Conservation (phyloP, 164 flowering plant genomes). For the Litsea cubeba region DNA sequence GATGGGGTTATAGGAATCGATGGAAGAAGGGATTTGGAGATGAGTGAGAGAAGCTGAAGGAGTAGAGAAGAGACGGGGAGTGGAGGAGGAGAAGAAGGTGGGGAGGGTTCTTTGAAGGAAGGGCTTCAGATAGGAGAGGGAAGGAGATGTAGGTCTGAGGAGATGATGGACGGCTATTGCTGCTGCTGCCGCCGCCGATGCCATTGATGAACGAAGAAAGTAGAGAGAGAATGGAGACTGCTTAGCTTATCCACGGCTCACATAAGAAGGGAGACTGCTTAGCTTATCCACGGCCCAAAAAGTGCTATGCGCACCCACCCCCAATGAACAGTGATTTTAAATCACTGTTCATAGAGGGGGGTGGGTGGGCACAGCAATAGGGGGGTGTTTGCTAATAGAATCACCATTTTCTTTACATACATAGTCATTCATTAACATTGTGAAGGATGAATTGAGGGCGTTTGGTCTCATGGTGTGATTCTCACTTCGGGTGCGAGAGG, state of each 20-base stretch:
- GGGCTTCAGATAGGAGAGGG: background rate
- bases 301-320: too few species aligned
- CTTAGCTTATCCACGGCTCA: too few species aligned
- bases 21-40: background rate
- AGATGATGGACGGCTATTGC: slow-evolving; percentile 6
- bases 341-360: too few species aligned
- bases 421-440: too few species aligned
- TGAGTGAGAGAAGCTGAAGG: background rate
- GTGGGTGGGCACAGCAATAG: too few species aligned
- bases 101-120: background rate
- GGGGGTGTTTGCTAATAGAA: too few species aligned
- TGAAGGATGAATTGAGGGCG: slow-evolving; percentile 3
- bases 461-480: slow-evolving; percentile 30
- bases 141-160: slow-evolving; percentile 8
- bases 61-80: background rate
- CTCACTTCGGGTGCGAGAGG: slow-evolving; percentile 30
- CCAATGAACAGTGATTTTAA: too few species aligned
- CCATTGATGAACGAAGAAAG: background rate
- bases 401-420: too few species aligned
- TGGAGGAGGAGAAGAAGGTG: background rate
- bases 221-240: background rate
- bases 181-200: slow-evolving; percentile 5
- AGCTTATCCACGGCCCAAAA: too few species aligned
- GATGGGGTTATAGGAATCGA: slow-evolving; percentile 20
- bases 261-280: too few species aligned